Evolutionary conservation across 345 rosid genomes (phyloP).

Genomic region (Acer campestre): DNA sequence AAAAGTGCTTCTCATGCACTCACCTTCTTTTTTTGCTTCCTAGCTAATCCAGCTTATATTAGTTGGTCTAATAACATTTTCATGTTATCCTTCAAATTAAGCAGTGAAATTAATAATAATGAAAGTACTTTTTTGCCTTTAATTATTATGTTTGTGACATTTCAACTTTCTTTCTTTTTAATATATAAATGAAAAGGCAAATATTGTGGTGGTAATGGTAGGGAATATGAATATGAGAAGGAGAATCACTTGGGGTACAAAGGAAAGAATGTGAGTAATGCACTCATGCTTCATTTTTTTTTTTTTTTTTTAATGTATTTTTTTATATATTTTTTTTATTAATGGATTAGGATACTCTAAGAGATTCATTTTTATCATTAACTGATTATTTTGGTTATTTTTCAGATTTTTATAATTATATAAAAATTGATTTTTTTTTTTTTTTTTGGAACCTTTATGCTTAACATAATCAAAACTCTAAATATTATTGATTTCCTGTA

Average conservation of each 20-base stretch:
- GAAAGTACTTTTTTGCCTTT: neutral
- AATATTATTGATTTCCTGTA: too few species aligned
- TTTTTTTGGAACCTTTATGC: too few species aligned
- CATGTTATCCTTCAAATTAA: neutral
- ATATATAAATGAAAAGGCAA: neutral
- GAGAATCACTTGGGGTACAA: neutral
- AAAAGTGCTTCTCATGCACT: neutral
- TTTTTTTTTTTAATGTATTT: too few species aligned
- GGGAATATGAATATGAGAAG: constrained; percentile 7
- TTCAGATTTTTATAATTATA: too few species aligned
- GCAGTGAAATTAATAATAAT: neutral
- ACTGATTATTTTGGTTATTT: neutral
- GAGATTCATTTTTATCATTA: neutral
- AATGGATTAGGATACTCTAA: neutral
- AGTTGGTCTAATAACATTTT: constrained; percentile 1
- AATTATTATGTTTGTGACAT: neutral
- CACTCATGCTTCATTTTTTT: too few species aligned
- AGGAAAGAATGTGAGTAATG: too few species aligned
- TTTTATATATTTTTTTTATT: too few species aligned
- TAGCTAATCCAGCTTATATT: neutral
- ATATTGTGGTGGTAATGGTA: neutral
- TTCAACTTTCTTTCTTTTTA: neutral
- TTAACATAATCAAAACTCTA: too few species aligned
- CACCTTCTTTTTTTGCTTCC: constrained; percentile 6
- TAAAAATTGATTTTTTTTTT: too few species aligned